Evolutionary conservation across 2,329 filamentous ascomycete genomes (phyloP).

Genomic region (Aspergillus awamori): DNA sequence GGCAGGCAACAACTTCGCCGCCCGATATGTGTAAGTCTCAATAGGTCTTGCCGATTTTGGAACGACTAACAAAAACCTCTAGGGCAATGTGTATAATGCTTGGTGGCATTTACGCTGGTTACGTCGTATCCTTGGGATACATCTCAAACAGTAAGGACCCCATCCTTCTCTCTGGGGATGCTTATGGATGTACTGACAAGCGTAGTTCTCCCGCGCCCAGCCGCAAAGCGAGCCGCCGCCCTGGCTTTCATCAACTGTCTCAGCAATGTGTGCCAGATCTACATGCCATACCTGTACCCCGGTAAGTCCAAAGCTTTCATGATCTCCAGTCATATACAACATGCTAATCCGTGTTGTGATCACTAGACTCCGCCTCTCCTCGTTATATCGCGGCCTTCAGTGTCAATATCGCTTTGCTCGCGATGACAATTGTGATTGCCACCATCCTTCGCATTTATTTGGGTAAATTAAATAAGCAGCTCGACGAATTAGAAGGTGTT

Average conservation of each 20-base stretch:
- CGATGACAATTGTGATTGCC: neutral
- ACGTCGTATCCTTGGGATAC: neutral
- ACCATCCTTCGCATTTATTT: neutral
- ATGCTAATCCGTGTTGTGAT: accelerated
- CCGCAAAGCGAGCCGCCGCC: neutral
- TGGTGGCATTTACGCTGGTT: neutral
- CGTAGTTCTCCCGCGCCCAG: neutral
- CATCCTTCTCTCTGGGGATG: too few relatives aligned
- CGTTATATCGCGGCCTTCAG: constrained; percentile 1
- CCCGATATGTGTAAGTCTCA: neutral
- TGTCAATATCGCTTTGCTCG: neutral
- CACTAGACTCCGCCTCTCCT: neutral
- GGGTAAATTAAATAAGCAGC: neutral
- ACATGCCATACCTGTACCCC: neutral
- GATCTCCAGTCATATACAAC: neutral
- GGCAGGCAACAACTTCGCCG: neutral
- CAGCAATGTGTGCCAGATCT: neutral
- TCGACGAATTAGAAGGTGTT: neutral
- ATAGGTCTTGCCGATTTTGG: too few relatives aligned
- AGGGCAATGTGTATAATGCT: constrained; percentile 8
- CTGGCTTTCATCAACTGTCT: neutral
- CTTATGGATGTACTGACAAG: neutral
- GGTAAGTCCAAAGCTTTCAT: neutral
- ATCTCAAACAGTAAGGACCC: neutral
- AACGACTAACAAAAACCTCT: neutral